Evolutionary conservation across 2,329 filamentous ascomycete genomes (phyloP).

Genomic region (Fusarium hainanense): DNA sequence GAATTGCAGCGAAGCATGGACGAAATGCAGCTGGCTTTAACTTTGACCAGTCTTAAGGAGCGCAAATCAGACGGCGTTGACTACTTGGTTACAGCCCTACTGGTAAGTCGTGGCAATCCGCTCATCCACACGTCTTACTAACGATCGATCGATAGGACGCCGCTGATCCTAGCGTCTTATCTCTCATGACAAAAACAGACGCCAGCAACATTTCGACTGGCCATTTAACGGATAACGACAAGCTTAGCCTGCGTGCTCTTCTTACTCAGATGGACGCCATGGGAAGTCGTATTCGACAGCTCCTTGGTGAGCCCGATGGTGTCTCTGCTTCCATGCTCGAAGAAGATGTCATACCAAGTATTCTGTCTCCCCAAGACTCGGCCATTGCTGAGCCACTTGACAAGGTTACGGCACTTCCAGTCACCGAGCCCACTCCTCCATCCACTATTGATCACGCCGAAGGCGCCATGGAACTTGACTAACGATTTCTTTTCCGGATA

Average conservation of each 20-base stretch:
- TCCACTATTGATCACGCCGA: conserved; percentile 55
- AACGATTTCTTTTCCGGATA: conserved; percentile 3
- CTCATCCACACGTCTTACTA: conserved; percentile 12
- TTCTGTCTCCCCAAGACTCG: conserved; percentile 45
- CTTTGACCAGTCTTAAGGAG: conserved; percentile 67
- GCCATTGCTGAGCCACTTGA: conserved; percentile 47
- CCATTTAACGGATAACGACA: conserved; percentile 57
- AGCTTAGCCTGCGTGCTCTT: conserved; percentile 59
- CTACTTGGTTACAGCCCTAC: conserved; percentile 68
- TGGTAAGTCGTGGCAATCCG: conserved; percentile 62
- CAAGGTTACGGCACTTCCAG: conserved; percentile 47
- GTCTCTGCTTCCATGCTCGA: conserved; percentile 35
- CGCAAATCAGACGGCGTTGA: conserved; percentile 62
- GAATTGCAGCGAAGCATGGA: conserved; percentile 60
- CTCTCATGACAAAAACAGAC: conserved; percentile 62
- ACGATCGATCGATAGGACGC: conserved; percentile 51
- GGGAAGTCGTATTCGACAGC: conserved; percentile 54
- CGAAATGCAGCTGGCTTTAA: conserved; percentile 74
- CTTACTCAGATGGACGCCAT: conserved; percentile 60
- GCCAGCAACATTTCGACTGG: conserved; percentile 56
- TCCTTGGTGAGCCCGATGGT: conserved; percentile 51
- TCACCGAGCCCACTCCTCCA: conserved; percentile 55
- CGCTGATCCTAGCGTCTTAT: conserved; percentile 58
- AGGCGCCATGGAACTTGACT: conserved; percentile 56
- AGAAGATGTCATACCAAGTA: conserved; percentile 42